Evolutionary conservation across 305 asterid species (phyloP), one percentile per base, ranked within the genome.

Genomic region (Striga hermonthica): DNA sequence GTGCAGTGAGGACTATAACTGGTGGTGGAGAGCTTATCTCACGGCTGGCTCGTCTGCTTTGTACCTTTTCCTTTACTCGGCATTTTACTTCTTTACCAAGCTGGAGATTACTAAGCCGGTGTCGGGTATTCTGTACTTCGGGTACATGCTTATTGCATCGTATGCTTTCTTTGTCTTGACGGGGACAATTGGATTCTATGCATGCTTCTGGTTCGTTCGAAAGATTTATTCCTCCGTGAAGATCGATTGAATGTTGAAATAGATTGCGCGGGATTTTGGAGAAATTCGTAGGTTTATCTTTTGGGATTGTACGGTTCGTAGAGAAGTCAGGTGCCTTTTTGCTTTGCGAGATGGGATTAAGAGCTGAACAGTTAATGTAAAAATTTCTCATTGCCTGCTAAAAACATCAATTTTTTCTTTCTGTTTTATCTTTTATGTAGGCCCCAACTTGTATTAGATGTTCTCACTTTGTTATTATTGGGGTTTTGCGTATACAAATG

Each of bases 1-100:
- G 70, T 91, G 98, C 86, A 88, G 96, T 47, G 98, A 91, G 76
- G 98, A 91, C 75, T 88, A 91, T 66, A 70, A 86, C 48, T 90
- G 97, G 97, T 90, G 97, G 97, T 90, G 97, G 97, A 86, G 97
- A 80, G 96, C 97, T 60, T 88, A 88, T 71, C 72, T 91, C 31
- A 91, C 94, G 1, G 88, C 98, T 36, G 98, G 98, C 44, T 89
- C 98, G 67, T 91, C 98, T 1, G 98, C 95, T 8, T 57, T 91
- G 41, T 89, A 91, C 84, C 90, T 91, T 45, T 91, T 91, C 85
- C 81, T 91, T 35, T 91, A 91, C 86, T 89, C 98, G 3, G 69
- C 83, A 57, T 91, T 91, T 85, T 91, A 91, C 84, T 91, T 91
- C 87, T 91, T 89, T 81, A 91, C 98, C 72, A 91, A 91, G 87